Evolutionary conservation across 305 asterid species (phyloP).

Genomic region (Galium porrigens): DNA sequence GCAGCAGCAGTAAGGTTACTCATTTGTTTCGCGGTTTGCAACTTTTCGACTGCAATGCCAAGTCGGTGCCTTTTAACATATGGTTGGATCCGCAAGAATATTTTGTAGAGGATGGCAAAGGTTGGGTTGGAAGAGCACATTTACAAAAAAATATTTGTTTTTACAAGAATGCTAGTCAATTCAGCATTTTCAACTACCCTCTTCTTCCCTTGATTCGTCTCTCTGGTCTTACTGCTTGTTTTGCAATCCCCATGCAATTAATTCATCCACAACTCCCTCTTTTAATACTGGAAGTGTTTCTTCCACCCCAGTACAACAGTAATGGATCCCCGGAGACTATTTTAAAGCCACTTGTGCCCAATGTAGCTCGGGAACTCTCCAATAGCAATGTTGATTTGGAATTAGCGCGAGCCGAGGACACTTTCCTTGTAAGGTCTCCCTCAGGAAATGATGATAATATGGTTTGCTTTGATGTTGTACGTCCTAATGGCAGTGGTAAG

Average conservation of each 20-base stretch:
- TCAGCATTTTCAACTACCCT: neutral
- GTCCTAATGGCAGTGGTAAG: neutral
- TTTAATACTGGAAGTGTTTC: neutral
- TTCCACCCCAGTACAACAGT: neutral
- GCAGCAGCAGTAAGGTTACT: neutral
- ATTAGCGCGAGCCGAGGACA: neutral
- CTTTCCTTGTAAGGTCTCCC: neutral
- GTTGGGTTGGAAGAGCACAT: neutral
- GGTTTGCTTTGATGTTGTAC: neutral
- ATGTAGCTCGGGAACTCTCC: neutral
- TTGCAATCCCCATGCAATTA: neutral
- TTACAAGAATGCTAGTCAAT: neutral
- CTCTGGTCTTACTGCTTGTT: neutral
- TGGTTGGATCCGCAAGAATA: no score
- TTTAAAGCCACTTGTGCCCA: neutral
- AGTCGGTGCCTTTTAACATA: neutral
- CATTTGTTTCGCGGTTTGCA: neutral
- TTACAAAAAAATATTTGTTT: neutral
- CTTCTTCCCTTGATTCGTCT: neutral
- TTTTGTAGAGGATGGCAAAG: neutral
- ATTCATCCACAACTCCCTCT: neutral
- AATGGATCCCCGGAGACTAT: neutral
- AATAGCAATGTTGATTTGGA: neutral
- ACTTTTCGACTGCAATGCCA: neutral
- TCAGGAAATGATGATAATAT: neutral